Evolutionary conservation across 495 filamentous ascomycete species (phyloP), one percentile per base, ranked within the genome.

Genomic region (Cercophora scortea): DNA sequence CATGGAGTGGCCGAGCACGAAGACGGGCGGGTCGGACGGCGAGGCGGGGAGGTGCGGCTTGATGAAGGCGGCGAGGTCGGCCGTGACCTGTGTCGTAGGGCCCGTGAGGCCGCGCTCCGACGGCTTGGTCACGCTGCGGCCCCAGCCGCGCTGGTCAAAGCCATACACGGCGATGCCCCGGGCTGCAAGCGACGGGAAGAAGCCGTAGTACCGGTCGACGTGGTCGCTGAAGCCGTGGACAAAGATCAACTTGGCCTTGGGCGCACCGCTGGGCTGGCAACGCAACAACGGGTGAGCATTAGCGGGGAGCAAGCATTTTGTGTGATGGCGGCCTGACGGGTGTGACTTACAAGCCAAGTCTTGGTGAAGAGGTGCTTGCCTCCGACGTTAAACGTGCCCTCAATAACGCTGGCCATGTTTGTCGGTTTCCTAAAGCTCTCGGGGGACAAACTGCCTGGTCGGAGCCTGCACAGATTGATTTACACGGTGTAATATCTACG

Each of bases 211-310:
- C 16, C 79, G 76, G 65, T 89, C 83, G 66, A 85, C 75, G 62
- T 96, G 90, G 70, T 96, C 91, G 57, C 80, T 86, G 76, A 88
- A 96, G 56, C 90, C 90, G 69, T 95, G 91, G 53, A 95, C 66
- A 63, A 91, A 83, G 53, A 90, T 75, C 16, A 93, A 57, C 32
- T 84, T 83, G 12, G 91, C 89, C 52, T 78, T 77, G 10, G 74
- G 67, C 3, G 73, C 59, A 38, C 65, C 70, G 13, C 67, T 59
- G 35, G 83, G 78, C 82, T 83, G 44, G 17, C 6, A 13, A 32
- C 25, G 25, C 25, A 25, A 25, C 25, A 25, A 8, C 6, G 43
- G 19, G 17, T 45, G 3, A 32, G 16, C 15, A 18, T 45, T 1
- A 45, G 19, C 11, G 3, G 17, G 19, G 19, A 32, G 19, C 10